phyloP scores from a whole-genome alignment of 768 basidiomycete genomes.

The Scleroderma citrinum region DNA sequence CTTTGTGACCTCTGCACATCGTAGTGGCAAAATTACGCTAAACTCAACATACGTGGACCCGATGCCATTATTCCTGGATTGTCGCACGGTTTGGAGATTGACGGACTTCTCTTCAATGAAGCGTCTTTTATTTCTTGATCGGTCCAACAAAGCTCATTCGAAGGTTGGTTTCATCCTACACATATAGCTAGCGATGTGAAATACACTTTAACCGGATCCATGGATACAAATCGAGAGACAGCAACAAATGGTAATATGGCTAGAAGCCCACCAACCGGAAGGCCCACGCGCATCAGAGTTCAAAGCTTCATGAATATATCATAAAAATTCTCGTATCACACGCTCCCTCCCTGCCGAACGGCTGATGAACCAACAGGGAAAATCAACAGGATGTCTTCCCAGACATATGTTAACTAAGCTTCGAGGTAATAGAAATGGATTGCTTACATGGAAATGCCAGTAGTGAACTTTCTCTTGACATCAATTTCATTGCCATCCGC shows the following conservation, averaged over 20 bases:
- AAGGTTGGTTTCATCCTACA: neutral
- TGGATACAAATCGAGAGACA: neutral
- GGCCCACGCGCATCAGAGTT: neutral
- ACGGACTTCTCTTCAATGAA: constrained; percentile 80
- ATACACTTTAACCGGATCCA: too few species aligned
- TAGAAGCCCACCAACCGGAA: neutral
- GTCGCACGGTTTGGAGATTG: constrained; percentile 39
- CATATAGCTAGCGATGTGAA: neutral
- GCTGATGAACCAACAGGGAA: constrained; percentile 17
- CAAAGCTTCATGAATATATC: neutral
- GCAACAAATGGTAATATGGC: neutral
- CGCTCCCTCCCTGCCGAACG: constrained; percentile 10
- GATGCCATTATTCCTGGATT: constrained; percentile 36
- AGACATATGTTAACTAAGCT: neutral
- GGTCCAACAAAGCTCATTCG: neutral
- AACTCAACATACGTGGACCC: constrained; percentile 41
- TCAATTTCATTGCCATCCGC: constrained; percentile 14
- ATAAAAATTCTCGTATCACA: constrained; percentile 2
- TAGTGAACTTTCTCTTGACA: constrained; percentile 17
- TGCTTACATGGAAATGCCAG: constrained; percentile 17
- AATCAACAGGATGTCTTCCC: constrained; percentile 16
- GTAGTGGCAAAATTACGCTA: constrained; percentile 56
- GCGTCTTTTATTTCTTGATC: constrained; percentile 76
- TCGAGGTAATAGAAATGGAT: neutral
- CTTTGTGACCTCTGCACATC: neutral